Percentiles rank a stretch among this genome's conserved stretches.
These are phyloP conservation scores for Cladochytrium replicatum DNA, from an alignment of 192 early-diverging fungal genomes.

Conservation along the genomic window DNA sequence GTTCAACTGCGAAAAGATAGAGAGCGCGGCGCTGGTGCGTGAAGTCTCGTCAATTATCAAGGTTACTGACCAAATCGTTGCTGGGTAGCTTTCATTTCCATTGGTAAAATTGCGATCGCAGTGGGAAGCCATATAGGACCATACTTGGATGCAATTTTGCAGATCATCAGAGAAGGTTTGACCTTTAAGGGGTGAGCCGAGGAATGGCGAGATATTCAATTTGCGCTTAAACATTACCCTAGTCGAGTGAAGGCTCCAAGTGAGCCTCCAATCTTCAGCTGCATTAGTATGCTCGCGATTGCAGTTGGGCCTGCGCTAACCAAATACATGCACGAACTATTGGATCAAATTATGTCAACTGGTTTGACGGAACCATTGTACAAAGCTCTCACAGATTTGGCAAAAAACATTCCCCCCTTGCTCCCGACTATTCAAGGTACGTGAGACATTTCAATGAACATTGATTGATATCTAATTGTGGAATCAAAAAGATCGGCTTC, in stretches of 20 bases:
- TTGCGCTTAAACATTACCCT: neutral
- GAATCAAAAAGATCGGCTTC: constrained; percentile 52
- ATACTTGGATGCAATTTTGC: constrained; percentile 67
- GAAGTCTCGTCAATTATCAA: neutral
- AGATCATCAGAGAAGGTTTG: constrained; percentile 67
- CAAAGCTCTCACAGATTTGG: constrained; percentile 69
- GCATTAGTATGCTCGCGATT: constrained; percentile 77
- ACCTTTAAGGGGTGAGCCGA: constrained; percentile 49
- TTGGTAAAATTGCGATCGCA: constrained; percentile 75
- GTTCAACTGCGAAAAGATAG: constrained; percentile 58
- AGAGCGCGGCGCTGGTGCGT: constrained; percentile 44
- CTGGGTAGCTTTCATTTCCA: constrained; percentile 70
- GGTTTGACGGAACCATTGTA: constrained; percentile 75
- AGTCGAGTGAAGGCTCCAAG: neutral
- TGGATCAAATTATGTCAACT: constrained; percentile 86
- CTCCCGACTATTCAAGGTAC: constrained; percentile 75
- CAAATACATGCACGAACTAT: constrained; percentile 73
- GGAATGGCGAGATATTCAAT: neutral
- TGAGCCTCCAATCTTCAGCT: constrained; percentile 52
- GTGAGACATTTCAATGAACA: neutral
- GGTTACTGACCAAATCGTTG: too few species aligned
- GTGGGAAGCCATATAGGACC: constrained; percentile 67
- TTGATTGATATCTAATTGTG: constrained; percentile 2
- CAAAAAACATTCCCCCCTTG: constrained; percentile 72
- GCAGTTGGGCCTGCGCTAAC: constrained; percentile 87